These are phyloP conservation scores for Maudiozyma serrabonitensis DNA, from an alignment of 805 yeast genomes.

Conservation along the genomic window DNA sequence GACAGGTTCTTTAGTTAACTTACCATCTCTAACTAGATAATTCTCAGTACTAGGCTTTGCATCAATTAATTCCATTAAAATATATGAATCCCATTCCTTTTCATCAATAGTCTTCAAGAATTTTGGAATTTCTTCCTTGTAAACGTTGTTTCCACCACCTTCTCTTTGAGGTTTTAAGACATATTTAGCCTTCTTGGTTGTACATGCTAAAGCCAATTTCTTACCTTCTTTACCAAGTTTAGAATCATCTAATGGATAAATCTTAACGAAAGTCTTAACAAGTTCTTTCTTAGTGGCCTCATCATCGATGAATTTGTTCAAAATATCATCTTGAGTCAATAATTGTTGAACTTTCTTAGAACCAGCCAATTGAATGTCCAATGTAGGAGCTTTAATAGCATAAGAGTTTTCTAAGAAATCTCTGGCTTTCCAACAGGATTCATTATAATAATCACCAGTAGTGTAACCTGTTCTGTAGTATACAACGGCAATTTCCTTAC, in stretches of 20 bases:
- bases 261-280: slow-evolving; percentile 62
- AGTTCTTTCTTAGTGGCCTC: slow-evolving; percentile 27
- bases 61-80: slow-evolving; percentile 85
- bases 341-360: slow-evolving; percentile 90
- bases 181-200: slow-evolving; percentile 41
- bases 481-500: slow-evolving; percentile 74
- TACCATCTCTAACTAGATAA: slow-evolving; percentile 58
- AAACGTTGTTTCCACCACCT: slow-evolving; percentile 96
- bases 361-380: slow-evolving; percentile 84
- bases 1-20: slow-evolving; percentile 58
- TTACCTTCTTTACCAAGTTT: slow-evolving; percentile 53
- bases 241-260: slow-evolving; percentile 76
- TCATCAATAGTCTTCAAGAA: slow-evolving; percentile 54
- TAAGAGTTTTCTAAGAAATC: slow-evolving; percentile 56
- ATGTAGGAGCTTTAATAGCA: slow-evolving; percentile 88
- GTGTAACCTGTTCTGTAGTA: slow-evolving; percentile 87
- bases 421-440: slow-evolving; percentile 71
- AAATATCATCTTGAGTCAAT: slow-evolving; percentile 45
- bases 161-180: slow-evolving; percentile 97
- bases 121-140: slow-evolving; percentile 72
- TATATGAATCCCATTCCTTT: slow-evolving; percentile 79
- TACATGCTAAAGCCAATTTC: slow-evolving; percentile 53
- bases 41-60: slow-evolving; percentile 58
- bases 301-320: slow-evolving; percentile 37
- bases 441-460: slow-evolving; percentile 65